Conservation (phyloP, 2,329 filamentous ascomycete genomes). For the Neopestalotiopsis rosae region DNA sequence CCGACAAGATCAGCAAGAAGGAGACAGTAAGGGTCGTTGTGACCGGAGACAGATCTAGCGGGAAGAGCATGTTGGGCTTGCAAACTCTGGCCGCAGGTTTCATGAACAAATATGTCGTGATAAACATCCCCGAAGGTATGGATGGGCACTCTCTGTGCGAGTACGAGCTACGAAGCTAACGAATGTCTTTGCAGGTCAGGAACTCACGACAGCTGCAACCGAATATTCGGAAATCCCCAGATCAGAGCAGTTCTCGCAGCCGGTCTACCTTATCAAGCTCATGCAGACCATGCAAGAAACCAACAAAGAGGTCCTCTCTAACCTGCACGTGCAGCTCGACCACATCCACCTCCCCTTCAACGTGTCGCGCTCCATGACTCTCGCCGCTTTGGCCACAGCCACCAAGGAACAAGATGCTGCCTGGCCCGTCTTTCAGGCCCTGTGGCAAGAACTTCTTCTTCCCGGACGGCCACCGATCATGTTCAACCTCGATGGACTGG, state of each 20-base stretch:
- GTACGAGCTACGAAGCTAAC: not conserved
- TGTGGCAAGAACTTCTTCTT: conserved; percentile 78
- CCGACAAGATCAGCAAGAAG: conserved; percentile 57
- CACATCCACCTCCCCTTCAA: conserved; percentile 66
- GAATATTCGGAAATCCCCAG: conserved; percentile 76
- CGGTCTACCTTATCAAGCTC: conserved; percentile 75
- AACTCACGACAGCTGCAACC: conserved; percentile 79
- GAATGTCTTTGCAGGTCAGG: conserved; percentile 63
- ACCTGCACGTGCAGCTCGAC: conserved; percentile 50
- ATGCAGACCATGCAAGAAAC: conserved; percentile 75
- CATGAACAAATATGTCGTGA: conserved; percentile 84
- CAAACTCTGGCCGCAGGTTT: conserved; percentile 85
- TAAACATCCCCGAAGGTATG: conserved; percentile 88
- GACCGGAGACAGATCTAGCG: conserved; percentile 74
- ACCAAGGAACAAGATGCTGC: conserved; percentile 78
- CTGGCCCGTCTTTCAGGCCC: conserved; percentile 79
- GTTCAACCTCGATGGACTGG: conserved; percentile 78
- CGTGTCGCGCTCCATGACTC: conserved; percentile 61
- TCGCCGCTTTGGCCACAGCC: conserved; percentile 73
- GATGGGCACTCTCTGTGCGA: not conserved
- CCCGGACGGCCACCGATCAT: conserved; percentile 62
- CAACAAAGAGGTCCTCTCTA: conserved; percentile 69
- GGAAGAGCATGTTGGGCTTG: conserved; percentile 86
- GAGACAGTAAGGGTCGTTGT: conserved; percentile 69
- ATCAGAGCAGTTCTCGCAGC: conserved; percentile 75